Evolutionary conservation across 441 rosid species (phyloP).

Genomic region (Aleurites moluccanus): DNA sequence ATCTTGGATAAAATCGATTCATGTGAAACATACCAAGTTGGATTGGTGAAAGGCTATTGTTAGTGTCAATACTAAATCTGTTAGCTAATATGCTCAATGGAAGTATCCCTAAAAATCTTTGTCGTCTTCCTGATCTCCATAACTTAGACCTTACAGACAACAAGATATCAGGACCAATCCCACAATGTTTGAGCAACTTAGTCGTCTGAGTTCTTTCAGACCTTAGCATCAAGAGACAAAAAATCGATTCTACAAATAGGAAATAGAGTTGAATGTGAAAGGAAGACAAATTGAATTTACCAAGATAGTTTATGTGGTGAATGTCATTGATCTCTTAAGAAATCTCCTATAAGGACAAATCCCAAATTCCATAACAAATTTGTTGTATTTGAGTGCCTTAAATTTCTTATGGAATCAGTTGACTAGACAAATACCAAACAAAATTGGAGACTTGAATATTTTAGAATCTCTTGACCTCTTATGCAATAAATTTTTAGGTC

Average conservation of each 20-base stretch:
- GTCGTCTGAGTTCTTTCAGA: constrained; percentile 11
- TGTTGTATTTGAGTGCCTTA: not conserved
- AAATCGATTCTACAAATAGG: not conserved
- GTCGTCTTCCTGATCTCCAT: constrained; percentile 11
- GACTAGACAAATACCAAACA: constrained; percentile 10
- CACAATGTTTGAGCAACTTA: constrained; percentile 9
- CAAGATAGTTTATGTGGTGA: constrained; percentile 9
- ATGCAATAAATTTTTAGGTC: constrained; percentile 17
- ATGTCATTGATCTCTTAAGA: constrained; percentile 8
- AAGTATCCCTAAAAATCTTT: constrained; percentile 12
- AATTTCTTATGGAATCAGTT: constrained; percentile 13
- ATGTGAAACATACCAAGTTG: constrained; percentile 24
- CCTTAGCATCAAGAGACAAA: not conserved
- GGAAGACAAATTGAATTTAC: constrained; percentile 15
- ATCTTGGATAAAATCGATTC: constrained; percentile 28
- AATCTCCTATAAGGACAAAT: constrained; percentile 13
- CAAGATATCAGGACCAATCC: constrained; percentile 16
- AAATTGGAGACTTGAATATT: not conserved
- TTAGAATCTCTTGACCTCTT: constrained; percentile 18
- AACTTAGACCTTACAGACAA: constrained; percentile 13
- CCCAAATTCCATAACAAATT: not conserved
- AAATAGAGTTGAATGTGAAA: constrained; percentile 13
- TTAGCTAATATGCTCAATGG: constrained; percentile 12
- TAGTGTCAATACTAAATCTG: constrained; percentile 22
- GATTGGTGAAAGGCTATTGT: constrained; percentile 21